Conservation (phyloP, 305 asterid genomes). For the Euphrasia arctica region DNA sequence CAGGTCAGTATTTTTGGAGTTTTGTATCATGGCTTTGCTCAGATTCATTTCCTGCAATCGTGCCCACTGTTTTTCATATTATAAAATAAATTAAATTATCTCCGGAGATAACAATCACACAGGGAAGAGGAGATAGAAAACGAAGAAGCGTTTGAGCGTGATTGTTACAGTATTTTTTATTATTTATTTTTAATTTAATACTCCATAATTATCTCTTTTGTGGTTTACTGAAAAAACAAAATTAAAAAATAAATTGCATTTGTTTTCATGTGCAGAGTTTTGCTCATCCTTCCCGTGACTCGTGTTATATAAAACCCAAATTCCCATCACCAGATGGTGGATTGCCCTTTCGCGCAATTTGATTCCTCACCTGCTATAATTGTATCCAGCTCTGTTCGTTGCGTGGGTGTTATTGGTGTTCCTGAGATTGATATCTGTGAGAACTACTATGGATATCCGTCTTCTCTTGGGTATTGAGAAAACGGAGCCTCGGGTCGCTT, state of each 20-base stretch:
- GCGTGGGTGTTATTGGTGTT: conserved; percentile 14
- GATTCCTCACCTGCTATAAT: conserved; percentile 34
- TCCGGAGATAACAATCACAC: not conserved
- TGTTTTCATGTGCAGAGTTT: conserved; percentile 46
- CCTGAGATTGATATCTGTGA: conserved; percentile 41
- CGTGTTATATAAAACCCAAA: conserved; percentile 18
- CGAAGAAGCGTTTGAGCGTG: conserved; percentile 21
- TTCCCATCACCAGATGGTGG: conserved; percentile 47
- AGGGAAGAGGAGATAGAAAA: conserved; percentile 16
- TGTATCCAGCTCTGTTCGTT: conserved; percentile 16
- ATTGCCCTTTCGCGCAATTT: conserved; percentile 47
- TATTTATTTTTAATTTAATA: not conserved
- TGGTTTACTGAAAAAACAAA: conserved; percentile 29
- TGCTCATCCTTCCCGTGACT: conserved; percentile 1
- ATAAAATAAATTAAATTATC: not conserved
- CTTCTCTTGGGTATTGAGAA: conserved; percentile 31
- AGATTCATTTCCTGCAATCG: conserved; percentile 28
- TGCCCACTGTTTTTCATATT: conserved; percentile 24
- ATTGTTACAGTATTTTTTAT: conserved; percentile 19
- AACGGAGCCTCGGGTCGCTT: conserved; percentile 11
- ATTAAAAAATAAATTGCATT: conserved; percentile 4
- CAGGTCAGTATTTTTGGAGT: conserved; percentile 52
- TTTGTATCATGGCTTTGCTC: conserved; percentile 36
- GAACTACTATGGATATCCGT: conserved; percentile 47
- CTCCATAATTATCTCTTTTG: not conserved